phyloP scores from a whole-genome alignment of 371 early-diverging fungal genomes.

The Mucor circinelloides region DNA sequence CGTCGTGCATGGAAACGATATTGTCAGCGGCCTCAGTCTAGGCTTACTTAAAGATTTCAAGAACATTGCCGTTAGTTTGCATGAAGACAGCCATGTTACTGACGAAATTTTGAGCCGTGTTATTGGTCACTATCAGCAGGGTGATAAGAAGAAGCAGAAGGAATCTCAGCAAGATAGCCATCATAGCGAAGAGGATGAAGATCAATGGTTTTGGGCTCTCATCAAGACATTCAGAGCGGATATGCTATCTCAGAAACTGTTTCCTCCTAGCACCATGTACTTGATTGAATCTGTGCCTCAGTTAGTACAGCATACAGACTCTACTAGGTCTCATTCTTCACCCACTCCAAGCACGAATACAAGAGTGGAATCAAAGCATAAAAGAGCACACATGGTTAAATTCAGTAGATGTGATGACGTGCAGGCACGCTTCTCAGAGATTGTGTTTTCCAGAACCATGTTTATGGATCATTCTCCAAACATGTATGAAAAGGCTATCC shows the following conservation, averaged over 20 bases:
- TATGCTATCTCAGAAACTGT: constrained; percentile 79
- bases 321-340: not conserved
- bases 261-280: constrained; percentile 67
- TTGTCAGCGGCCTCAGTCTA: constrained; percentile 72
- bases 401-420: constrained; percentile 71
- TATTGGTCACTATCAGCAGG: constrained; percentile 45
- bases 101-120: constrained; percentile 73
- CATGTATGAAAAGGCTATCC: constrained; percentile 59
- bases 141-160: constrained; percentile 16
- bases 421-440: constrained; percentile 64
- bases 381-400: constrained; percentile 42
- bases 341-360: constrained; percentile 10
- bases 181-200: constrained; percentile 38
- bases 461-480: constrained; percentile 72
- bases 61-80: constrained; percentile 69
- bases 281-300: constrained; percentile 56
- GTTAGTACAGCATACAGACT: constrained; percentile 24
- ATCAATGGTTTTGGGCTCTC: constrained; percentile 82
- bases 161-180: not conserved
- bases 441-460: constrained; percentile 72
- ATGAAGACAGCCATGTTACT: constrained; percentile 64
- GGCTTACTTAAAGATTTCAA: constrained; percentile 78
- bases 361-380: constrained; percentile 19
- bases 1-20: constrained; percentile 72
- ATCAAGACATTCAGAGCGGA: constrained; percentile 81